A percentile compares a stretch with the other conserved stretches of the same genome.
These are phyloP conservation scores for Alternaria infectoria DNA, from an alignment of 2,329 filamentous ascomycete species.

Conservation along the genomic window DNA sequence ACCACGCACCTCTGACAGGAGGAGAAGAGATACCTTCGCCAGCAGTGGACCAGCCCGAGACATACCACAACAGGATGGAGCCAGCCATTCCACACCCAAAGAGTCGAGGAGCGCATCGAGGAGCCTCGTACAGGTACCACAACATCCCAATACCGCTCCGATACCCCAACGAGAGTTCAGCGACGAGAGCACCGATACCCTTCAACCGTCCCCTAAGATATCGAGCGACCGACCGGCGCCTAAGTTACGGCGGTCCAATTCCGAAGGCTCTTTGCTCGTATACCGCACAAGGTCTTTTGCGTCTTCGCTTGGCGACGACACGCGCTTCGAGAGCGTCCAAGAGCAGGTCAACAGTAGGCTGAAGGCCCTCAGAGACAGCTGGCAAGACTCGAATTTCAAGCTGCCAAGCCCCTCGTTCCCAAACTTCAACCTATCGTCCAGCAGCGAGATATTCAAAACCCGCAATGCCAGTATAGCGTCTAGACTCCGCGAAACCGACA, in stretches of 20 bases:
- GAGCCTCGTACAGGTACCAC: constrained; percentile 10
- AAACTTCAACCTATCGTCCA: constrained; percentile 53
- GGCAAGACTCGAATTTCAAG: constrained; percentile 82
- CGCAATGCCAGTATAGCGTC: constrained; percentile 21
- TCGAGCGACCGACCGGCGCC: constrained; percentile 26
- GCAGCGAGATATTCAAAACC: constrained; percentile 36
- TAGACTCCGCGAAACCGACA: constrained; percentile 21
- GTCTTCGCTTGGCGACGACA: constrained; percentile 84
- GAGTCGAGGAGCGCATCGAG: constrained; percentile 10
- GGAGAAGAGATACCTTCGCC: constrained; percentile 25
- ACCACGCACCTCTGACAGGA: constrained; percentile 12
- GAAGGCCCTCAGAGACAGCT: constrained; percentile 88
- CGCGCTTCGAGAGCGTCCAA: constrained; percentile 77
- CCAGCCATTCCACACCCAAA: constrained; percentile 11
- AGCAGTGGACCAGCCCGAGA: constrained; percentile 2
- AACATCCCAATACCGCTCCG: constrained; percentile 22
- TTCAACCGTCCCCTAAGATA: constrained; percentile 13
- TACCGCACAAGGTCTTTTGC: constrained; percentile 77
- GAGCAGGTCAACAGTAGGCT: constrained; percentile 87
- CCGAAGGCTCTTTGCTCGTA: constrained; percentile 77
- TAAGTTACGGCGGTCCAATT: constrained; percentile 66
- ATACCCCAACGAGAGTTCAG: constrained; percentile 24
- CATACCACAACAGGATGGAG: constrained; percentile 34
- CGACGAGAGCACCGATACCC: constrained; percentile 24
- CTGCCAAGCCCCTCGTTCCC: constrained; percentile 61